Base-by-base conservation (phyloP, 1,284 basidiomycete genomes). In the Volvariella volvacea region DNA sequence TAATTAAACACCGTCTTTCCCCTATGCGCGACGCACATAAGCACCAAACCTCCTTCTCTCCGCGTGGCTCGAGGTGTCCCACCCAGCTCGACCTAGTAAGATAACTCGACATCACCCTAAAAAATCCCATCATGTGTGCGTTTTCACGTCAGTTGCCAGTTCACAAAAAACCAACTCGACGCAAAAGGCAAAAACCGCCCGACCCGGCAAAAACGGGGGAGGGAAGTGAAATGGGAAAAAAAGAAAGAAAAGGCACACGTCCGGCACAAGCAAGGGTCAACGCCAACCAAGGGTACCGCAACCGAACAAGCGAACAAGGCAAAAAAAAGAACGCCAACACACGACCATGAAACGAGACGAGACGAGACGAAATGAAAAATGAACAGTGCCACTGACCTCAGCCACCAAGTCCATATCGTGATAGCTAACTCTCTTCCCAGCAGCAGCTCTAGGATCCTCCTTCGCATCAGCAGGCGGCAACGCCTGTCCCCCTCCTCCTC, bases 371-470 rank as follows among this genome's bases (percentile, higher is more conserved):
- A n/a, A n/a, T n/a, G n/a, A n/a, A n/a, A n/a, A n/a, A n/a, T n/a
- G n/a, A n/a, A n/a, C 47, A 41, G 47, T 37, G 41, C 40, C 15
- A 65, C 70, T 49, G 45, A 73, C 71, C 64, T 90, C 87, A 25
- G 87, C 87, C 51, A 90, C 88, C 57, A 85, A 66, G 65, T 90
- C 87, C 83, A 90, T 89, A 61, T 90, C 88, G 58, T 90, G 83
- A 57, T 90, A 90, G 64, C 86, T 89, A 47, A 90, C 76, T 62
- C 86, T 78, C 67, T 78, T 80, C 20, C 88, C 87, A 30, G 83
- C 83, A 32, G 82, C 79, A n/a, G 87, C 87, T 44, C 87, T 66
- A n/a, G 87, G 87, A 61, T 90, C 87, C 61, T 90, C 88, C 63
- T 88, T 89, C 25, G 83, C 88, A 64, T 90, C 83, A 43, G 86